Evolutionary conservation across 768 basidiomycete species (phyloP), one percentile per base, ranked within the genome.

Genomic region (Russula emetica): DNA sequence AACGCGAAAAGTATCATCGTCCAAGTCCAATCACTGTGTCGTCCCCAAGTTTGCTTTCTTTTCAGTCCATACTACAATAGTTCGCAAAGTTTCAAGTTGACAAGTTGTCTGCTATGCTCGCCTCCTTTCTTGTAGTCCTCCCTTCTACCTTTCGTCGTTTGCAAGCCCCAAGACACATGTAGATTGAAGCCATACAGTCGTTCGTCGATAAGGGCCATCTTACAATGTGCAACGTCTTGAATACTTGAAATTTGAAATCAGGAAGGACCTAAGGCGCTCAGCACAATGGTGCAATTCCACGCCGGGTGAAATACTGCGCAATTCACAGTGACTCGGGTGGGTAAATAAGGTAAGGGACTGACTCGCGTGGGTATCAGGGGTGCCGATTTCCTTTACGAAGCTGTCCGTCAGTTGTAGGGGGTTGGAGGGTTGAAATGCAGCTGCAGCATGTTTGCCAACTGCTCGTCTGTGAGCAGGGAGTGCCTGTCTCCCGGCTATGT

Each of bases 1-100:
- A 74, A 64, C 74, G 69, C 73, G 73, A 76, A 71, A 67, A 72
- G 75, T 70, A 66, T 70, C 71, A 55, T 62, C 60, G 62, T 60
- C 76, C 80, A 82, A 81, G 77, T 80, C 73, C 58, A 69, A 63
- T 74, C 73, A 67, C 69, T 44, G 24, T 63, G 47, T 65, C 63
- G 42, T 61, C 61, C 58, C 64, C 76, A 81, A 83, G 78, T 74
- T 79, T 79, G 78, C 75, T 74, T 80, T 74, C 78, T 78, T 76
- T 76, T 78, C 60, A 63, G 69, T 73, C 70, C 69, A 62, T 69
- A 66, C 68, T 69, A 67, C 68, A 70, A 81, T 69, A 80, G 78
- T 79, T 85, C 82, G 78, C 80, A 76, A 81, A 76, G 77, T 77
- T 73, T 77, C 83, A 85, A 85, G 82, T 83, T 84, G 70, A 80